phyloP scores from a whole-genome alignment of 148 eudicot species.

The Chenopodium album region DNA sequence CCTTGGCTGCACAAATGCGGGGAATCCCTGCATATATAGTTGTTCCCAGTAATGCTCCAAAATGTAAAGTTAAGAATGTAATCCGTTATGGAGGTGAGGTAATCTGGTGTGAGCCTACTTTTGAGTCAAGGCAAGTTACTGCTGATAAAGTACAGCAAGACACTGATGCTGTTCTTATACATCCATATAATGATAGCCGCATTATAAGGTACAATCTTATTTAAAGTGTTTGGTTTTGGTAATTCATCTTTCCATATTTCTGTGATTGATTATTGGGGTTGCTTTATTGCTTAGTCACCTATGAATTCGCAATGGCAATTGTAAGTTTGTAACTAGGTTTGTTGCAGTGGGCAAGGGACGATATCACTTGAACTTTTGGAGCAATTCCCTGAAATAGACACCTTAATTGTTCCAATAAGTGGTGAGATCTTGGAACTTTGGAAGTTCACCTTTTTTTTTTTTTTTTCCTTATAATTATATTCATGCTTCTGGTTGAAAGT shows the following conservation, averaged over 20 bases:
- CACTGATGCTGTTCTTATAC: slow-evolving; percentile 87
- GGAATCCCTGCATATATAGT: slow-evolving; percentile 90
- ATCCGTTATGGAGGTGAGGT: slow-evolving; percentile 84
- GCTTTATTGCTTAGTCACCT: background rate
- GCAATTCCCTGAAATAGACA: slow-evolving; percentile 81
- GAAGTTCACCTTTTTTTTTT: background rate
- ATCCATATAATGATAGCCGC: slow-evolving; percentile 84
- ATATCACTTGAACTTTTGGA: slow-evolving; percentile 88
- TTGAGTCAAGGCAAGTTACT: slow-evolving; percentile 69
- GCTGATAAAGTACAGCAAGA: slow-evolving; percentile 70
- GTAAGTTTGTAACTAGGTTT: slow-evolving; percentile 12
- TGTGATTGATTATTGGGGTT: background rate
- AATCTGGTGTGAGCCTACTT: slow-evolving; percentile 77
- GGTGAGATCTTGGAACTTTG: slow-evolving; percentile 39
- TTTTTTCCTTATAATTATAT: background rate
- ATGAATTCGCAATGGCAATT: background rate
- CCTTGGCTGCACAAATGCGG: slow-evolving; percentile 87
- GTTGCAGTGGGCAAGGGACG: slow-evolving; percentile 85
- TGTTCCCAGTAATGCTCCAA: slow-evolving; percentile 88
- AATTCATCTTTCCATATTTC: background rate
- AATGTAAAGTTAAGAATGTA: slow-evolving; percentile 93
- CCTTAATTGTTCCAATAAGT: slow-evolving; percentile 82
- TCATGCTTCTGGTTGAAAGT: background rate
- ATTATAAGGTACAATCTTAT: slow-evolving; percentile 60
- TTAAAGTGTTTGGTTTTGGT: background rate